phyloP scores from a whole-genome alignment of 2,329 filamentous ascomycete genomes.

The Penicillium sp. region DNA sequence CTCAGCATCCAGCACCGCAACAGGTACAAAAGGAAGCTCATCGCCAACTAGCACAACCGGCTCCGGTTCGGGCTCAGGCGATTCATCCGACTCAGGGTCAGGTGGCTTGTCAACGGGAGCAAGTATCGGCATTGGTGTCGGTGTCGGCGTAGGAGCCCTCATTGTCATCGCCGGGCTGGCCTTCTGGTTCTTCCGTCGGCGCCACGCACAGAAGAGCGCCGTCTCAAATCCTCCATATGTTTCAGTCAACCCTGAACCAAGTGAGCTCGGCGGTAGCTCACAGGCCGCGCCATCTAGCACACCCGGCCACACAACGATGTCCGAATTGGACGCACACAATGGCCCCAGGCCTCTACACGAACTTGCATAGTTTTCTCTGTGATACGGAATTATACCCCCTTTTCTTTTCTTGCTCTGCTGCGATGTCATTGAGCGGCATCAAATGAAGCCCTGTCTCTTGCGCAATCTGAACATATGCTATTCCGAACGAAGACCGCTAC shows the following conservation, averaged over 20 bases:
- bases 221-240: background rate
- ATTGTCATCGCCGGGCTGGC: background rate
- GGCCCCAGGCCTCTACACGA: background rate
- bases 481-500: background rate
- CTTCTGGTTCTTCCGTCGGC: constrained; percentile 6
- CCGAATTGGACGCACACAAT: background rate
- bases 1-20: background rate
- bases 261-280: background rate
- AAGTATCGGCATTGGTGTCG: constrained; percentile 4
- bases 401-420: background rate
- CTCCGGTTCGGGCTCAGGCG: background rate
- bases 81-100: background rate
- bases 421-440: background rate
- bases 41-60: background rate
- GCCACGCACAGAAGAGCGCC: background rate
- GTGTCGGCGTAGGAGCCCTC: background rate
- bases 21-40: background rate
- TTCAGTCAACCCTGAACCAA: background rate
- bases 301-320: background rate
- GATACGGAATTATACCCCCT: background rate
- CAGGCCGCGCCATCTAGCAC: background rate
- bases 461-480: background rate
- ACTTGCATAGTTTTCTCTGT: constrained; percentile 4
- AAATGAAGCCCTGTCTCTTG: background rate
- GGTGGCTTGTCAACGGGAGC: constrained; percentile 1